These are phyloP conservation scores for Tagetes patula DNA, from an alignment of 129 eudicot species.

Conservation along the genomic window DNA sequence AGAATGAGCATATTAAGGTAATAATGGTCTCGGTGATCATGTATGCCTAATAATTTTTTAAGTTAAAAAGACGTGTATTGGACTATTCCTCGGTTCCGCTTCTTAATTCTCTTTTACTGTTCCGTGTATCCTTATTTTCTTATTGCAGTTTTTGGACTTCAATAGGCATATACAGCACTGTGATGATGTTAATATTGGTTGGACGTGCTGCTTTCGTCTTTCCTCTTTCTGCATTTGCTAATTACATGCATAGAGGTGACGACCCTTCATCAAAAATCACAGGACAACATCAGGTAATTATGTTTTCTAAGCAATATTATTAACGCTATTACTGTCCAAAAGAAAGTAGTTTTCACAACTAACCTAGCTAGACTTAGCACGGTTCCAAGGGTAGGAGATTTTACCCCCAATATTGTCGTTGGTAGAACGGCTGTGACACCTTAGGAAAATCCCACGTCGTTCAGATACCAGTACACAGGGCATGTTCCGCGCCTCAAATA, in stretches of 20 bases:
- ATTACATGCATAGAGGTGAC: conserved; percentile 48
- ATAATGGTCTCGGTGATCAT: background rate
- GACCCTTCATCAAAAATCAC: conserved; percentile 50
- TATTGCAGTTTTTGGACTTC: conserved; percentile 57
- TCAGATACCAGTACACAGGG: too few relatives aligned
- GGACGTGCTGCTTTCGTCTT: conserved; percentile 96
- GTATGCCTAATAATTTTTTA: background rate
- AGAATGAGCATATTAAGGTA: conserved; percentile 73
- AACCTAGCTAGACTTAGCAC: background rate
- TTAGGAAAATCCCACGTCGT: background rate
- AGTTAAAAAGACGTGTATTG: background rate
- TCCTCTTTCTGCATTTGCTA: conserved; percentile 74
- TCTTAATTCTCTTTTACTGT: background rate
- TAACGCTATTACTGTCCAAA: background rate
- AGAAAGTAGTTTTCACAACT: background rate
- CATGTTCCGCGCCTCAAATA: too few relatives aligned
- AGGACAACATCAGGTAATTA: conserved; percentile 60
- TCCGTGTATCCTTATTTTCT: background rate
- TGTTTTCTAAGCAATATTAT: background rate
- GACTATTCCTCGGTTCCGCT: background rate
- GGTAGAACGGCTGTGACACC: background rate
- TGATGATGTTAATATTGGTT: conserved; percentile 57
- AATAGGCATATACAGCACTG: conserved; percentile 48
- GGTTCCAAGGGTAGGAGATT: background rate
- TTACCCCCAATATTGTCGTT: background rate